phyloP scores from a whole-genome alignment of 108 stramenopile species.

The Discostella stelligeroides region DNA sequence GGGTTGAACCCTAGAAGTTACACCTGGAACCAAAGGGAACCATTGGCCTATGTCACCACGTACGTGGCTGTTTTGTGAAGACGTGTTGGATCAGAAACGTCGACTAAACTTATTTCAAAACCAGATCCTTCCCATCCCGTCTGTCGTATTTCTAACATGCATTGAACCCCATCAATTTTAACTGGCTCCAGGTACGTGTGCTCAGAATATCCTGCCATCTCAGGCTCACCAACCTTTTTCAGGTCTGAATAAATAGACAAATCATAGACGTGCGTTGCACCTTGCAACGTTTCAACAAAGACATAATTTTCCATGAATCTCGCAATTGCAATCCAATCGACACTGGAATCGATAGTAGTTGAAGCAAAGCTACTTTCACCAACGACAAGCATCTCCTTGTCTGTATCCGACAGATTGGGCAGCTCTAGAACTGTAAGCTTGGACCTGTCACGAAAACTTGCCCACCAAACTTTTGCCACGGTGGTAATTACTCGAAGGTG shows the following conservation, averaged over 20 bases:
- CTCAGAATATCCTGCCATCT: constrained; percentile 42
- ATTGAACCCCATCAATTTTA: constrained; percentile 31
- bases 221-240: constrained; percentile 41
- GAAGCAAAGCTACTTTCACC: constrained; percentile 32
- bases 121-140: no score
- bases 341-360: constrained; percentile 28
- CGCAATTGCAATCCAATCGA: constrained; percentile 32
- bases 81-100: constrained; percentile 36
- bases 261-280: constrained; percentile 44
- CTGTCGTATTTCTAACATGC: constrained; percentile 44
- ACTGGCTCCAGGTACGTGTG: constrained; percentile 50
- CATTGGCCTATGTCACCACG: no score
- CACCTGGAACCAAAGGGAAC: no score
- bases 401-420: constrained; percentile 13
- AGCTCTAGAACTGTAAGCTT: constrained; percentile 43
- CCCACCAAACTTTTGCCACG: constrained; percentile 25
- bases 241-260: constrained; percentile 26
- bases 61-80: constrained; percentile 25
- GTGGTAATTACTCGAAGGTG: constrained; percentile 51
- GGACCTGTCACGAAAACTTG: constrained; percentile 22
- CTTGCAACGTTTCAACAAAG: constrained; percentile 48
- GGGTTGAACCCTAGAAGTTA: no score
- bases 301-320: constrained; percentile 41
- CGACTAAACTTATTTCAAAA: constrained; percentile 32
- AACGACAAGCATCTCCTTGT: constrained; percentile 29